Conservation (phyloP, 164 flowering plant species). For the Umbilicus rupestris region DNA sequence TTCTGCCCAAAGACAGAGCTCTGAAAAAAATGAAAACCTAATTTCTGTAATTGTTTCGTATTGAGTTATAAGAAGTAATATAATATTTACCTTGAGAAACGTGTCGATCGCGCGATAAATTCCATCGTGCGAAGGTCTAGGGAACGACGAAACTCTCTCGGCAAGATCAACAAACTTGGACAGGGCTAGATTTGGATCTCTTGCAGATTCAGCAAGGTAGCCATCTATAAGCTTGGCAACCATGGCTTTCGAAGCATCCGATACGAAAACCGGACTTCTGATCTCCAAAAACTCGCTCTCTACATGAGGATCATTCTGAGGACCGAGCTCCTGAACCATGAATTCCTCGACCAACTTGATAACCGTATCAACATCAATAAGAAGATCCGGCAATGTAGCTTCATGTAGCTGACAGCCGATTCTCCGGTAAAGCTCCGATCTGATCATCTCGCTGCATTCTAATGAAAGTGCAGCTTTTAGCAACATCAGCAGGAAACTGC, state of each 20-base stretch:
- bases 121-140: constrained; percentile 62
- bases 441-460: constrained; percentile 41
- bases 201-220: constrained; percentile 60
- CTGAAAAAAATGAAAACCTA: too few species aligned
- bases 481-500: constrained; percentile 49
- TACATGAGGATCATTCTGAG: constrained; percentile 11
- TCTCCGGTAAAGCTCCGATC: constrained; percentile 30
- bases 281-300: constrained; percentile 32
- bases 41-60: too few species aligned
- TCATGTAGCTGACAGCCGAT: constrained; percentile 53
- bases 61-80: too few species aligned
- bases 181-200: constrained; percentile 48
- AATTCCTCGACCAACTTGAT: constrained; percentile 42
- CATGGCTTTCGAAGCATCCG: constrained; percentile 36
- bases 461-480: constrained; percentile 38
- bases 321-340: constrained; percentile 25
- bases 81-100: constrained; percentile 52
- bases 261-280: constrained; percentile 23
- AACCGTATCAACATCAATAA: constrained; percentile 48
- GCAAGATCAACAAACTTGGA: constrained; percentile 47
- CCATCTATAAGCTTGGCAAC: constrained; percentile 68
- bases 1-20: background rate
- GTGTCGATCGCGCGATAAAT: constrained; percentile 74
- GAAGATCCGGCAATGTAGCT: constrained; percentile 51
- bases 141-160: constrained; percentile 38